A percentile compares a stretch with the other conserved stretches of the same genome.
Evolutionary conservation across 805 yeast species (phyloP).

Genomic region (Nadsonia fulvescens): DNA sequence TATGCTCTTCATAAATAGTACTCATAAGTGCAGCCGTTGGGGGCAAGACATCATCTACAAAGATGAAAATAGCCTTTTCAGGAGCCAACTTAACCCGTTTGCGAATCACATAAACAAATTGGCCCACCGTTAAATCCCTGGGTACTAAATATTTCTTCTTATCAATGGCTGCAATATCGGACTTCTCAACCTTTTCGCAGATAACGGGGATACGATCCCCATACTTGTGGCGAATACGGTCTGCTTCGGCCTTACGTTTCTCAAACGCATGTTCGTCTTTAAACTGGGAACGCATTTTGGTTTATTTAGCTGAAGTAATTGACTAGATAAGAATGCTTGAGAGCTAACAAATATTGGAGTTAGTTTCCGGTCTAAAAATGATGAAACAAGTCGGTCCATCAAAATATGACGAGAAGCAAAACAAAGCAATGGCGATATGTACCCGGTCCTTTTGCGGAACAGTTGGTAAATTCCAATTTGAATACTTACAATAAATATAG

Average conservation of each 20-base stretch:
- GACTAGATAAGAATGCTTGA: too few species aligned
- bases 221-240: constrained; percentile 76
- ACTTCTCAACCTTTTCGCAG: constrained; percentile 93
- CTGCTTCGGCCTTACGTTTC: constrained; percentile 88
- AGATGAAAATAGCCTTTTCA: constrained; percentile 94
- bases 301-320: too few species aligned
- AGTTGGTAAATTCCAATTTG: too few species aligned
- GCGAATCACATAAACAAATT: constrained; percentile 92
- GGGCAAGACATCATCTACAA: constrained; percentile 91
- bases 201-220: constrained; percentile 88
- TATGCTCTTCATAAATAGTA: constrained; percentile 86
- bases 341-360: too few species aligned
- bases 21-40: constrained; percentile 97
- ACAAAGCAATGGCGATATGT: too few species aligned
- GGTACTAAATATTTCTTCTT: constrained; percentile 95
- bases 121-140: constrained; percentile 90
- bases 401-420: too few species aligned
- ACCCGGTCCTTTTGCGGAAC: too few species aligned
- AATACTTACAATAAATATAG: too few species aligned
- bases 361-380: too few species aligned
- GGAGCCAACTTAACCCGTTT: constrained; percentile 90
- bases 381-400: too few species aligned
- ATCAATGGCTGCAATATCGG: constrained; percentile 90
- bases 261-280: constrained; percentile 93
- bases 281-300: constrained; percentile 70